These are phyloP conservation scores for Sonneratia caseolaris DNA, from an alignment of 345 rosid genomes.

Conservation along the genomic window DNA sequence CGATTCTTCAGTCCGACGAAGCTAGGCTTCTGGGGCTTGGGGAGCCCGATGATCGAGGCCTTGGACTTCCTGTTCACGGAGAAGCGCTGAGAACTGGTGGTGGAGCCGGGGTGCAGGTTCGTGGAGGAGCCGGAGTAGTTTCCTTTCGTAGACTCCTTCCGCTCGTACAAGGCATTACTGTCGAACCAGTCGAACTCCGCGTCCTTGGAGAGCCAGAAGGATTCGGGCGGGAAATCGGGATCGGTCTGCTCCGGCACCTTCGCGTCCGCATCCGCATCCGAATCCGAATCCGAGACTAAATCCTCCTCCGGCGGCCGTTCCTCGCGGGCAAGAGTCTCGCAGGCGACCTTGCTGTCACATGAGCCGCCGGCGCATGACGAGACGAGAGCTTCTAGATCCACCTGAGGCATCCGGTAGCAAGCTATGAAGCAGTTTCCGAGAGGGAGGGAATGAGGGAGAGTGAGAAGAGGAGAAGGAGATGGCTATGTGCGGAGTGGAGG, in stretches of 20 bases:
- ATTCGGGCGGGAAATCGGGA: slow-evolving; percentile 71
- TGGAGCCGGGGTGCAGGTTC: slow-evolving; percentile 16
- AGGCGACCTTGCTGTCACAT: slow-evolving; percentile 54
- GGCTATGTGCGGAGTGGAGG: neutral
- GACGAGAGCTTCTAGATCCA: slow-evolving; percentile 67
- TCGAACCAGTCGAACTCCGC: slow-evolving; percentile 82
- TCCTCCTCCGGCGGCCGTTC: neutral
- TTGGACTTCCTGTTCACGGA: slow-evolving; percentile 30
- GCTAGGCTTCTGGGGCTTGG: slow-evolving; percentile 61
- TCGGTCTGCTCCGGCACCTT: slow-evolving; percentile 15
- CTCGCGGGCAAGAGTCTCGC: slow-evolving; percentile 49
- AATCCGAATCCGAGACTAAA: no score
- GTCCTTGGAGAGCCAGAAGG: slow-evolving; percentile 70
- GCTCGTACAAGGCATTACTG: slow-evolving; percentile 71
- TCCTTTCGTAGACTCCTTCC: slow-evolving; percentile 68
- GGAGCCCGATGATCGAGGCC: slow-evolving; percentile 64
- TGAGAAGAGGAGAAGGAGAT: neutral
- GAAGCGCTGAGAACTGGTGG: slow-evolving; percentile 56
- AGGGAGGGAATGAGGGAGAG: neutral
- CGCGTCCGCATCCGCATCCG: no score
- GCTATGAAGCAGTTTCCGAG: slow-evolving; percentile 18
- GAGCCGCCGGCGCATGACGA: slow-evolving; percentile 66
- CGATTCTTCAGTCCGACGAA: slow-evolving; percentile 40
- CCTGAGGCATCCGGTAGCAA: slow-evolving; percentile 45
- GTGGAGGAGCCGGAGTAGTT: slow-evolving; percentile 31